These are phyloP conservation scores for Aspergillus ostianus DNA, from an alignment of 495 filamentous ascomycete genomes.

Conservation along the genomic window DNA sequence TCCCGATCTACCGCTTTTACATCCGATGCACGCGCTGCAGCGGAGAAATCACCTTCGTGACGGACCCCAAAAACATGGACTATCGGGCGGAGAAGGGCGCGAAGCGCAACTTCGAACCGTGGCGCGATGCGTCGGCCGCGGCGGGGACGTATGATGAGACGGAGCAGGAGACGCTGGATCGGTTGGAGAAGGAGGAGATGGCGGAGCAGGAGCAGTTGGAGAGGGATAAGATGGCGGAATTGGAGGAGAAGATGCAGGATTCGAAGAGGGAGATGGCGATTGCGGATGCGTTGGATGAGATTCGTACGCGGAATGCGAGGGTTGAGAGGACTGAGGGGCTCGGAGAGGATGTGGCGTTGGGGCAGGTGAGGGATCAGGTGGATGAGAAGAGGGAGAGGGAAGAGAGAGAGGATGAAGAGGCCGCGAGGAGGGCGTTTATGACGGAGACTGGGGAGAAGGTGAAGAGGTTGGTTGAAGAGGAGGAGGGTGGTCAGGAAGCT, in stretches of 20 bases:
- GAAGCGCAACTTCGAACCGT: constrained; percentile 90
- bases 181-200: constrained; percentile 72
- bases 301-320: constrained; percentile 84
- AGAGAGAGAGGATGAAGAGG: constrained; percentile 85
- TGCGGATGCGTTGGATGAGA: constrained; percentile 95
- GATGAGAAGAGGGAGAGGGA: constrained; percentile 62
- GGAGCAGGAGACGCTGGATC: constrained; percentile 82
- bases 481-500: constrained; percentile 31
- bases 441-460: constrained; percentile 56
- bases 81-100: constrained; percentile 86
- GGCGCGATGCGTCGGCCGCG: constrained; percentile 56
- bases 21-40: constrained; percentile 91
- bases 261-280: constrained; percentile 97
- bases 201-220: constrained; percentile 56
- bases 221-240: constrained; percentile 71
- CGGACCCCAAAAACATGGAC: constrained; percentile 92
- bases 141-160: constrained; percentile 62
- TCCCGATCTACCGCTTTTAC: constrained; percentile 91
- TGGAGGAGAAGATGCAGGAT: constrained; percentile 83
- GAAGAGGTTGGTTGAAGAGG: constrained; percentile 48
- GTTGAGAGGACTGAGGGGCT: constrained; percentile 69
- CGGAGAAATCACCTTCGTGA: constrained; percentile 90
- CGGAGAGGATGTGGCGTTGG: constrained; percentile 45
- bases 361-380: constrained; percentile 36
- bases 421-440: constrained; percentile 75